Evolutionary conservation across 257 asterid species (phyloP), one percentile per base, ranked within the genome.

Genomic region (Hygrophila difformis): DNA sequence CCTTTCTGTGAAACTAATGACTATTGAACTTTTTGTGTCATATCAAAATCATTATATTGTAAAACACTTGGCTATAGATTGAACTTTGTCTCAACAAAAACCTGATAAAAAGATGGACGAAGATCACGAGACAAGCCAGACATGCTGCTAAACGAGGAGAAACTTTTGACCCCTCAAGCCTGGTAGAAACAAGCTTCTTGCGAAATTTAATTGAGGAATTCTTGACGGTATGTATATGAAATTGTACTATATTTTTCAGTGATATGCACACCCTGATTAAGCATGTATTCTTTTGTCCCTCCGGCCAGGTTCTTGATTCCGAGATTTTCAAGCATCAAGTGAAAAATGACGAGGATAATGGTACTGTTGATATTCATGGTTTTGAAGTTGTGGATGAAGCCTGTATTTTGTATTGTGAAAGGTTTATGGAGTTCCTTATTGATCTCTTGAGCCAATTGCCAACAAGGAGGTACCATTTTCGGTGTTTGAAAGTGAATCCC

Each of bases 361-460:
- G 53, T 61, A 36, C 13, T 22, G 53, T 53, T 58, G 56, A 58
- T 63, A 38, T 21, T 17, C 62, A 57, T 59, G 84, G 35, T 49
- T 35, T 55, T 59, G 78, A 59, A 56, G 62, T 51, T 59, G 78
- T 63, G 59, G 61, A 80, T 63, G 94, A 76, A 67, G 86, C 96
- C 22, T 72, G 75, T 61, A 53, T 85, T 64, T 73, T 91, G 51
- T 91, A 86, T 44, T 91, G 96, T 53, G 98, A 86, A 73, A 75
- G 98, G 60, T 91, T 91, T 71, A 79, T 91, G 93, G 98, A 91
- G 64, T 78, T 91, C 63, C 93, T 91, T 51, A 91, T 91, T 69
- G 98, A 91, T 78, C 95, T 91, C 66, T 72, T 91, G 81, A 91
- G 98, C 79, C 98, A 91, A 70, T 77, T 91, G 53, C 96, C 98